These are phyloP conservation scores for Colletotrichum simmondsii DNA, from an alignment of 2,329 filamentous ascomycete genomes.

Conservation along the genomic window DNA sequence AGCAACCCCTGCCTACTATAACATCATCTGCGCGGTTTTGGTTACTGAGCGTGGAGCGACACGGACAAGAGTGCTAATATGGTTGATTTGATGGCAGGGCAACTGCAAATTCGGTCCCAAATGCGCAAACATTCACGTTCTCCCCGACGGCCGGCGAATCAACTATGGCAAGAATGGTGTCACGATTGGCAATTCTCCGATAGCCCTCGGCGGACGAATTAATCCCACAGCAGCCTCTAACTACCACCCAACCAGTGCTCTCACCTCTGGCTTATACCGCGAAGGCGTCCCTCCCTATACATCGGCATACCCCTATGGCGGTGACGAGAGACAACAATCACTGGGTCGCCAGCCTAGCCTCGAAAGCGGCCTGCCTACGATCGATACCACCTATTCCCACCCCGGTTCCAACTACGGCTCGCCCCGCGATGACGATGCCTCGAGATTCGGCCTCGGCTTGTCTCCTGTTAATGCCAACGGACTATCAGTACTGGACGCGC, in stretches of 20 bases:
- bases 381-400: constrained; percentile 68
- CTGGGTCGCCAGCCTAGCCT: constrained; percentile 61
- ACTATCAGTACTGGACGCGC: constrained; percentile 92
- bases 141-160: constrained; percentile 91
- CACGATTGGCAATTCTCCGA: constrained; percentile 67
- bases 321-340: constrained; percentile 54
- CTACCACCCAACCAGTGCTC: constrained; percentile 74
- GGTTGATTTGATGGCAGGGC: constrained; percentile 66
- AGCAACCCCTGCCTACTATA: constrained; percentile 16
- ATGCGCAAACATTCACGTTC: constrained; percentile 95
- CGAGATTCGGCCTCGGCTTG: constrained; percentile 75
- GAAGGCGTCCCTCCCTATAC: constrained; percentile 50
- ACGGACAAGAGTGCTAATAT: constrained; percentile 13
- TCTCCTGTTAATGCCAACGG: constrained; percentile 79
- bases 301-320: constrained; percentile 51
- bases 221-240: constrained; percentile 64
- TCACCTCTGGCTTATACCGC: constrained; percentile 68
- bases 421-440: constrained; percentile 74
- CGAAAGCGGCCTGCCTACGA: constrained; percentile 66
- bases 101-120: constrained; percentile 99
- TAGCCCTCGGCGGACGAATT: constrained; percentile 74
- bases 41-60: not conserved
- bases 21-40: not conserved
- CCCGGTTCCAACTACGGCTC: constrained; percentile 79
- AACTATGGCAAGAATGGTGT: constrained; percentile 80